Conservation (phyloP, 208 protist species). For the Spongospora subterranea region DNA sequence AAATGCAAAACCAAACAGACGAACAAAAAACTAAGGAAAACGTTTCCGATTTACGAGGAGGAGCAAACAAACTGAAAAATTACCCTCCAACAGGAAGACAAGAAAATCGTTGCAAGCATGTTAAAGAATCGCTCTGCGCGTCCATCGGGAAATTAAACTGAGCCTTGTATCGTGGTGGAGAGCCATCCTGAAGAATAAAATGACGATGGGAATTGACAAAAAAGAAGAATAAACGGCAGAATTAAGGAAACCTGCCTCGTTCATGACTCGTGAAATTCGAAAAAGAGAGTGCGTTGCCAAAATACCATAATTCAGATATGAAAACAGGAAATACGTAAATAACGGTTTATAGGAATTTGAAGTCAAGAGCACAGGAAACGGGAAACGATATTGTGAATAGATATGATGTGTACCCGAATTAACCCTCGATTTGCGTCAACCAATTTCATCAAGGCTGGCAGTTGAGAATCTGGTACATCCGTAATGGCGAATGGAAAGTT, state of each 20-base stretch:
- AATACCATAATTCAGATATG: neutral
- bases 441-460: neutral
- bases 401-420: neutral
- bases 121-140: neutral
- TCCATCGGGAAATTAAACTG: conserved; percentile 31
- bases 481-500: neutral
- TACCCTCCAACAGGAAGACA: conserved; percentile 31
- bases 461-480: neutral
- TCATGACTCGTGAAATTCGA: neutral
- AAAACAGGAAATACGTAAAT: neutral
- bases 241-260: neutral
- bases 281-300: neutral
- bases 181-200: neutral
- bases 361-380: neutral
- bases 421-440: neutral
- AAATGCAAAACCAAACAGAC: too few species aligned
- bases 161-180: neutral
- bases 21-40: too few species aligned
- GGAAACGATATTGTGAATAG: neutral
- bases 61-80: neutral
- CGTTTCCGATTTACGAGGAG: neutral
- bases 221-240: too few species aligned
- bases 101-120: neutral
- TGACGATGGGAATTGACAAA: too few species aligned
- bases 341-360: neutral